Conservation (phyloP, 1,284 basidiomycete species). For the Taiwanofungus camphoratus region DNA sequence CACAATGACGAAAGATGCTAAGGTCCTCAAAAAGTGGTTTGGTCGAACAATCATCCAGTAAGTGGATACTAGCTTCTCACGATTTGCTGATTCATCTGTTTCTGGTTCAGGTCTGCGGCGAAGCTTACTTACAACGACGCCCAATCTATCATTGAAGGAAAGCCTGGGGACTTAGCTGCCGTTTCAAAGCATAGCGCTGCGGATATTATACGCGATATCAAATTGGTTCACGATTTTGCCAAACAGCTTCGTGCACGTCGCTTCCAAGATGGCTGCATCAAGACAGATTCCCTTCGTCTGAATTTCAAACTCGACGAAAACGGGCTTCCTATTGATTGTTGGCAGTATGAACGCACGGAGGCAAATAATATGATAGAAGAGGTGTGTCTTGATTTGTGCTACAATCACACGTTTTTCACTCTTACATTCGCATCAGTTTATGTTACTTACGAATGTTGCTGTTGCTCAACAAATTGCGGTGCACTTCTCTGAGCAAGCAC, state of each 20-base stretch:
- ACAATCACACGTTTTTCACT: slow-evolving; percentile 2
- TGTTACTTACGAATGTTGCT: slow-evolving; percentile 87
- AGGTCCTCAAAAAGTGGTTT: slow-evolving; percentile 85
- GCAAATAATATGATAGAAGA: slow-evolving; percentile 88
- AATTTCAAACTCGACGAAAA: slow-evolving; percentile 79
- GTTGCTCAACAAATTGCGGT: slow-evolving; percentile 93
- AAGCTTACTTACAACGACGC: slow-evolving; percentile 83
- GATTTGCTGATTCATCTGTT: slow-evolving; percentile 2
- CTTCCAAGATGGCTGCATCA: slow-evolving; percentile 78
- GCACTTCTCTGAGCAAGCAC: slow-evolving; percentile 90
- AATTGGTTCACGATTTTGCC: slow-evolving; percentile 63
- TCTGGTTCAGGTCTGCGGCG: slow-evolving; percentile 63
- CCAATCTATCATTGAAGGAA: slow-evolving; percentile 78
- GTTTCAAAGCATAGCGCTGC: slow-evolving; percentile 51
- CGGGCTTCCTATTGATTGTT: slow-evolving; percentile 82
- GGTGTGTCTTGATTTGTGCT: slow-evolving; percentile 35
- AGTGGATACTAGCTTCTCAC: slow-evolving; percentile 18
- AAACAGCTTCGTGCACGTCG: slow-evolving; percentile 71
- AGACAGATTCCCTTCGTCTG: slow-evolving; percentile 68
- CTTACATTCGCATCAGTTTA: slow-evolving; percentile 54
- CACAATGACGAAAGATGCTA: slow-evolving; percentile 81
- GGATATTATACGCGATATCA: slow-evolving; percentile 76
- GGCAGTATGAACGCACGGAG: slow-evolving; percentile 57
- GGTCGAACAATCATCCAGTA: slow-evolving; percentile 90
- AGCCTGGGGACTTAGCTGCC: slow-evolving; percentile 49